These are phyloP conservation scores for Sphenostylis stenocarpa DNA, from an alignment of 306 rosid species.

Conservation along the genomic window DNA sequence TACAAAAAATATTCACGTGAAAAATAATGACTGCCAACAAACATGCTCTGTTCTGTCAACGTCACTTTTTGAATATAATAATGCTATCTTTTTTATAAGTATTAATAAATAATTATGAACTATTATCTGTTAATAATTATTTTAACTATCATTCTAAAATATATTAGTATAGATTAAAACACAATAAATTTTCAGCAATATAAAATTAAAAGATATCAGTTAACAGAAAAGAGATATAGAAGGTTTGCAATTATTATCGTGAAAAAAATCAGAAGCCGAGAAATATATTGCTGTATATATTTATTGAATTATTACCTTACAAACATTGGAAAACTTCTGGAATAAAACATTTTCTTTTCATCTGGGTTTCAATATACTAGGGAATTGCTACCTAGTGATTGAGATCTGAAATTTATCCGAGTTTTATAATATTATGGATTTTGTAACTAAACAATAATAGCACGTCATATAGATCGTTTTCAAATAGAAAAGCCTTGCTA, in stretches of 20 bases:
- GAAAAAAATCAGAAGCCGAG: background rate
- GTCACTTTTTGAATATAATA: conserved; percentile 7
- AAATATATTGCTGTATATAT: background rate
- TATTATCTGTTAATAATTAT: background rate
- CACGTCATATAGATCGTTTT: conserved; percentile 9
- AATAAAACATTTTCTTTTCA: background rate
- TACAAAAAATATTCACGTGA: conserved; percentile 28
- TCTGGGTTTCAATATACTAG: background rate
- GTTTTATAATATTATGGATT: background rate
- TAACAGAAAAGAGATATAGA: background rate
- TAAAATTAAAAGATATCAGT: background rate
- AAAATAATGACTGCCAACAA: background rate
- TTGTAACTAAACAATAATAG: conserved; percentile 13
- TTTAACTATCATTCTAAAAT: background rate
- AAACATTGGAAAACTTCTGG: conserved; percentile 7
- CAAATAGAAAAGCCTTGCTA: background rate
- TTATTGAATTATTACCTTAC: background rate
- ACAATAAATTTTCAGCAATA: background rate
- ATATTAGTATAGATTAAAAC: background rate
- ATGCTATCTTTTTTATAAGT: background rate
- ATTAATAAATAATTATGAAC: background rate
- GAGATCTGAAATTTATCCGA: background rate
- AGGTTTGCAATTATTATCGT: background rate
- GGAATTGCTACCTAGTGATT: background rate
- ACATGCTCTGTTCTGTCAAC: conserved; percentile 28